Evolutionary conservation across 495 filamentous ascomycete species (phyloP).

Genomic region (Aspergillus diversus): DNA sequence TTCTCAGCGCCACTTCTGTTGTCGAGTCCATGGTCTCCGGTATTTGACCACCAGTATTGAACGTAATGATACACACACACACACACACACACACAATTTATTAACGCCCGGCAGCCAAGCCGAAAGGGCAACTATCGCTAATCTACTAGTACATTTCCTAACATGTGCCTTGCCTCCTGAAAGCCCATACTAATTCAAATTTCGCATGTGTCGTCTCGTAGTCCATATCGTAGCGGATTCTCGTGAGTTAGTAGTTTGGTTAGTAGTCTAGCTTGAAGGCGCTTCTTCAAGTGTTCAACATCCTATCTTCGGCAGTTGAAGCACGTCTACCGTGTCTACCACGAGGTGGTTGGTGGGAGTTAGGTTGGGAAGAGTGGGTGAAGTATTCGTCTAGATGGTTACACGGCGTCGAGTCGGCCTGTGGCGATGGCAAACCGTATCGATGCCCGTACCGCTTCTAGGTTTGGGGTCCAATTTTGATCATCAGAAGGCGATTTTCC

Average conservation of each 20-base stretch:
- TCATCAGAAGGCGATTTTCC: conserved; percentile 34
- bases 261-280: conserved; percentile 37
- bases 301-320: conserved; percentile 32
- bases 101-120: conserved; percentile 37
- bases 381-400: conserved; percentile 21
- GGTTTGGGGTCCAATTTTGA: conserved; percentile 37
- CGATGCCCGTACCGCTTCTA: conserved; percentile 37
- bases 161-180: conserved; percentile 30
- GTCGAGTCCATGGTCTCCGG: too few relatives aligned
- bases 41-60: too few relatives aligned
- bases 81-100: conserved; percentile 37
- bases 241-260: conserved; percentile 35
- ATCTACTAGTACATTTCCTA: conserved; percentile 34
- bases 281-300: conserved; percentile 35
- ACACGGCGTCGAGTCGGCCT: conserved; percentile 36
- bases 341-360: conserved; percentile 27
- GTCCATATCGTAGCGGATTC: conserved; percentile 27
- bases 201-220: conserved; percentile 31
- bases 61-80: too few relatives aligned
- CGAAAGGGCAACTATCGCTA: conserved; percentile 38
- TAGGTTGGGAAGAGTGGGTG: conserved; percentile 19
- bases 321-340: conserved; percentile 28
- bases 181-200: conserved; percentile 26
- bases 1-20: too few relatives aligned
- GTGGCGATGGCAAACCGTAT: conserved; percentile 41